Base-by-base conservation (phyloP, 116 monocot genomes). In the Posidonia oceanica region DNA sequence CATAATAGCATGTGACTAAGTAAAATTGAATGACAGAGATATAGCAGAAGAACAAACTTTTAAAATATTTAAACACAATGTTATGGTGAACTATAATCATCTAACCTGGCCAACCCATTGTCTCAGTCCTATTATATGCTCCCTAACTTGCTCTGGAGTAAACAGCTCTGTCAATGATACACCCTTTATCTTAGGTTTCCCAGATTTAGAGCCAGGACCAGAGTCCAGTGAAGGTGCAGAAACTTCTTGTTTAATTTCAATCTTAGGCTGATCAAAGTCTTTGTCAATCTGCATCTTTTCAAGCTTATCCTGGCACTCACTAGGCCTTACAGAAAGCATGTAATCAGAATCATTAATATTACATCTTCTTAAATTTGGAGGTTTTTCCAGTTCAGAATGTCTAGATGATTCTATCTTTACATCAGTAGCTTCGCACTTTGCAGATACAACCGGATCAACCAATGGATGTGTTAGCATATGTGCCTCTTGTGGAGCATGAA, bases 41-140 rank as follows among this genome's bases (percentile, higher is more conserved):
- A 64, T 17, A 16, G 16, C 16, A 40, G 41, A 40, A 64, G 39
- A 7, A 15, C 14, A 64, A 64, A 64, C 36, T 3, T 14, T 3
- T 40, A 41, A 37, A 40, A 6, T 39, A 48, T 48, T 16, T 39
- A 64, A 39, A 64, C 12, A 42, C 18, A 18, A 52, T 52, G 21
- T 52, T 39, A 52, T 29, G 52, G 51, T 69, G 69, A 56, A 14
- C 12, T 55, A 55, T 69, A 22, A 73, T 17, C 14, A 64, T 39
- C 85, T 71, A 60, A 94, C 94, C 94, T 94, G 94, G 15, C 94
- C 94, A 86, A 99, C 73, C 99, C 93, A 93, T 67, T 79, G 86
- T 70, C 88, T 82, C 21, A 93, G 75, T 65, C 99, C 79, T 59
- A 66, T 7, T 66, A 93, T 88, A 64, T 99, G 99, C 52, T 88